A percentile compares a stretch with the other conserved stretches of the same genome.
These are phyloP conservation scores for Aquilaria sinensis DNA, from an alignment of 345 rosid species.

Conservation along the genomic window DNA sequence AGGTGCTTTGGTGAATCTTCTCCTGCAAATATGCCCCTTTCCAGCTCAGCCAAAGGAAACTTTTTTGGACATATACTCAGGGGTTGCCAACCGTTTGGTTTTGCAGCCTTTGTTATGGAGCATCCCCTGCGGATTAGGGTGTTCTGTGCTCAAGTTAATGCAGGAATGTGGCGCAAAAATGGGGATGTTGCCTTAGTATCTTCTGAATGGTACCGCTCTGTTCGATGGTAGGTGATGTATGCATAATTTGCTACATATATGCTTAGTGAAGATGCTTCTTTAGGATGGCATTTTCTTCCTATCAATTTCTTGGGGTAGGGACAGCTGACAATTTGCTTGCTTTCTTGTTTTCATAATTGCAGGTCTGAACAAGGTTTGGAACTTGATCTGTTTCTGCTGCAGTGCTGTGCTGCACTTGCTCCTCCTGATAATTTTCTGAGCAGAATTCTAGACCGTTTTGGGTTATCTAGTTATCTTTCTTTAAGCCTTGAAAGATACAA, in stretches of 20 bases:
- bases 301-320: neutral
- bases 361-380: slow-evolving; percentile 95
- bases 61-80: slow-evolving; percentile 62
- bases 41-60: slow-evolving; percentile 30
- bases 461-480: slow-evolving; percentile 57
- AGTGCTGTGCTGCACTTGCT: slow-evolving; percentile 96
- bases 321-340: no score
- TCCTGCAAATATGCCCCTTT: slow-evolving; percentile 16
- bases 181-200: slow-evolving; percentile 67
- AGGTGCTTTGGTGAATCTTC: slow-evolving; percentile 56
- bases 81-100: slow-evolving; percentile 67
- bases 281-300: neutral
- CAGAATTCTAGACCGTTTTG: slow-evolving; percentile 81
- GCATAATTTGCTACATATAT: slow-evolving; percentile 1
- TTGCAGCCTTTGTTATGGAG: slow-evolving; percentile 85
- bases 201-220: slow-evolving; percentile 78
- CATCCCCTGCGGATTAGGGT: slow-evolving; percentile 86
- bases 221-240: slow-evolving; percentile 54
- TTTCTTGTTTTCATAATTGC: slow-evolving; percentile 28
- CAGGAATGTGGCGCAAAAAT: slow-evolving; percentile 98
- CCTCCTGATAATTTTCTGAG: slow-evolving; percentile 73
- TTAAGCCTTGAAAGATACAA: slow-evolving; percentile 40
- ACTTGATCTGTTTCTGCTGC: slow-evolving; percentile 91
- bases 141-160: slow-evolving; percentile 81
- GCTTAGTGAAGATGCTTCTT: neutral